phyloP scores from a whole-genome alignment of 2,329 filamentous ascomycete genomes.

The Hortaea sp. region DNA sequence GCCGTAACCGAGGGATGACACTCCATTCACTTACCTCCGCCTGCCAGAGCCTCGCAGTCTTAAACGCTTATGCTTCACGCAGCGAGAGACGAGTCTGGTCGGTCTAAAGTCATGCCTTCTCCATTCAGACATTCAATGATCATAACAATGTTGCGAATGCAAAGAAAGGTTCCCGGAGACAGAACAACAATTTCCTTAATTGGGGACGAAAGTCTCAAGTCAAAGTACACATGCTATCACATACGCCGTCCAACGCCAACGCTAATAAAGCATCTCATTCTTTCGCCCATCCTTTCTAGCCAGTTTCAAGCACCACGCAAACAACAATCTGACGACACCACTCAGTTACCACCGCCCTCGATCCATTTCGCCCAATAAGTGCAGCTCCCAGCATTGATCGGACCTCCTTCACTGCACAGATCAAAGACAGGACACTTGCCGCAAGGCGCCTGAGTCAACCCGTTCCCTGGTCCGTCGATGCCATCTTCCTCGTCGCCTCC shows the following conservation, averaged over 20 bases:
- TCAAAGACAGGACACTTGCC: slow-evolving; percentile 88
- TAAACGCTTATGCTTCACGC: too few species aligned
- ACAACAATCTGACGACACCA: neutral
- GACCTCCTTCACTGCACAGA: slow-evolving; percentile 80
- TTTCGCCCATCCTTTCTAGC: neutral
- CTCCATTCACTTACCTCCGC: too few species aligned
- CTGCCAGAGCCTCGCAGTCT: too few species aligned
- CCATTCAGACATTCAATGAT: too few species aligned
- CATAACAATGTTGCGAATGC: too few species aligned
- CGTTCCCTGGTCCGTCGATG: slow-evolving; percentile 59
- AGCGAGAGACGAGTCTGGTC: too few species aligned
- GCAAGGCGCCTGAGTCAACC: slow-evolving; percentile 81
- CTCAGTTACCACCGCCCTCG: slow-evolving; percentile 1
- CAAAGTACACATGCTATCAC: slow-evolving; percentile 15
- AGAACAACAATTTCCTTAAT: too few species aligned
- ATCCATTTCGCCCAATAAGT: slow-evolving; percentile 88
- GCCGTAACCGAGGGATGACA: too few species aligned
- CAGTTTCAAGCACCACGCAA: neutral
- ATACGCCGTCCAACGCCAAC: slow-evolving; percentile 22
- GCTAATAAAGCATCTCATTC: slow-evolving; percentile 6
- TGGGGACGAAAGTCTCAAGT: too few species aligned
- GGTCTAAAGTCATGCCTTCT: too few species aligned
- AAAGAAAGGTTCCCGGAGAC: too few species aligned
- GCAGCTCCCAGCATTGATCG: slow-evolving; percentile 81
- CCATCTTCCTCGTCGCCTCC: slow-evolving; percentile 31